A percentile compares a stretch with the other conserved stretches of the same genome.
Evolutionary conservation across 139 green algal genomes (phyloP).

Genomic region (Chloropicon primus): DNA sequence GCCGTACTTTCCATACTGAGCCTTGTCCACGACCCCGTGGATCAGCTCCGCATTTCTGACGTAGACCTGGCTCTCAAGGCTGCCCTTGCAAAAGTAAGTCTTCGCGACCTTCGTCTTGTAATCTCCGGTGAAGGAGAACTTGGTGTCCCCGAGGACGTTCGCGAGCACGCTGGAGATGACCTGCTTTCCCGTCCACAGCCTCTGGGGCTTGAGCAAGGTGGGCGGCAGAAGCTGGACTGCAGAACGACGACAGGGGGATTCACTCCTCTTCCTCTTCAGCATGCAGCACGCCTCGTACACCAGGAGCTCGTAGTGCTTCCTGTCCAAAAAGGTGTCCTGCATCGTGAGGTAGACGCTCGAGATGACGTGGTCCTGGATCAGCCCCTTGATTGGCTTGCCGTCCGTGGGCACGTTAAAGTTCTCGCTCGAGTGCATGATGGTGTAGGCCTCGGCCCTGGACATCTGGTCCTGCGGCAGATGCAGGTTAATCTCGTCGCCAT

Average conservation of each 20-base stretch:
- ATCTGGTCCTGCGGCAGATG: conserved; percentile 89
- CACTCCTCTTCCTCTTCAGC: background rate
- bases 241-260: background rate
- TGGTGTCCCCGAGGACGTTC: background rate
- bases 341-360: conserved; percentile 62
- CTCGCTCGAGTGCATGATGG: conserved; percentile 81
- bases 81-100: background rate
- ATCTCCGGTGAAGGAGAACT: background rate
- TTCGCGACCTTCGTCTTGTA: background rate
- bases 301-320: conserved; percentile 58
- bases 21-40: conserved; percentile 84
- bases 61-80: background rate
- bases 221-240: conserved; percentile 42
- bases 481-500: conserved; percentile 99
- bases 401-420: conserved; percentile 94
- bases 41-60: conserved; percentile 31
- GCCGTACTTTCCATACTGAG: conserved; percentile 79
- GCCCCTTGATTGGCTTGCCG: conserved; percentile 80
- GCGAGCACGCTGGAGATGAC: conserved; percentile 13
- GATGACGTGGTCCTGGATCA: conserved; percentile 95
- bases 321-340: conserved; percentile 70
- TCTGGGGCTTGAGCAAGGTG: conserved; percentile 57
- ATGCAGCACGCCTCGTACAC: conserved; percentile 42
- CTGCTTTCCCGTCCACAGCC: conserved; percentile 91
- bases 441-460: conserved; percentile 79